These are phyloP conservation scores for Fusarium vanettenii DNA, from an alignment of 2,329 filamentous ascomycete species.

Conservation along the genomic window DNA sequence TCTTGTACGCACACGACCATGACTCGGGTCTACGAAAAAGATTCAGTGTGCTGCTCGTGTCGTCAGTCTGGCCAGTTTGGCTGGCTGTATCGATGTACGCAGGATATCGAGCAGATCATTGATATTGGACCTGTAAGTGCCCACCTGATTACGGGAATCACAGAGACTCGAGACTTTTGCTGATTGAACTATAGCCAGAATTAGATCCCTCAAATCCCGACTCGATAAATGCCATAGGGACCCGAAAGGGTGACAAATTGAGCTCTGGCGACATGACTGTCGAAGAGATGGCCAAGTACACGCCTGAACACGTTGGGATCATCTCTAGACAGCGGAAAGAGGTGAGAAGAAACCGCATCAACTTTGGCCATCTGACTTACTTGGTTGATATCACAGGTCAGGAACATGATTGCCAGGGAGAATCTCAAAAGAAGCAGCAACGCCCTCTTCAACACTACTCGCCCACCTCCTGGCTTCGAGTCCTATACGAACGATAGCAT, in stretches of 20 bases:
- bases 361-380: conserved; percentile 40
- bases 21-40: conserved; percentile 69
- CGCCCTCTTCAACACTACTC: conserved; percentile 32
- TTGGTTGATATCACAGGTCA: conserved; percentile 22
- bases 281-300: conserved; percentile 58
- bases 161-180: not conserved
- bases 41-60: conserved; percentile 69
- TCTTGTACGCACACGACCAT: conserved; percentile 76
- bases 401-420: conserved; percentile 46
- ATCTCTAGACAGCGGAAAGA: conserved; percentile 64
- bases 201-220: conserved; percentile 48
- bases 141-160: conserved; percentile 18
- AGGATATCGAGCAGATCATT: conserved; percentile 66
- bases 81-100: conserved; percentile 80
- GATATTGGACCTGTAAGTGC: conserved; percentile 44
- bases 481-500: conserved; percentile 23
- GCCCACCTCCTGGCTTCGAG: conserved; percentile 30
- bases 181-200: conserved; percentile 34
- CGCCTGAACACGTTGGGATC: conserved; percentile 57
- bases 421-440: conserved; percentile 38
- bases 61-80: conserved; percentile 66
- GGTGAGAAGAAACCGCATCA: conserved; percentile 46
- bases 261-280: conserved; percentile 57
- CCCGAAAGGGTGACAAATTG: conserved; percentile 56
- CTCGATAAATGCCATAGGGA: conserved; percentile 51